Base-by-base conservation (phyloP, 2,329 filamentous ascomycete genomes). In the Colletotrichum zoysiae region DNA sequence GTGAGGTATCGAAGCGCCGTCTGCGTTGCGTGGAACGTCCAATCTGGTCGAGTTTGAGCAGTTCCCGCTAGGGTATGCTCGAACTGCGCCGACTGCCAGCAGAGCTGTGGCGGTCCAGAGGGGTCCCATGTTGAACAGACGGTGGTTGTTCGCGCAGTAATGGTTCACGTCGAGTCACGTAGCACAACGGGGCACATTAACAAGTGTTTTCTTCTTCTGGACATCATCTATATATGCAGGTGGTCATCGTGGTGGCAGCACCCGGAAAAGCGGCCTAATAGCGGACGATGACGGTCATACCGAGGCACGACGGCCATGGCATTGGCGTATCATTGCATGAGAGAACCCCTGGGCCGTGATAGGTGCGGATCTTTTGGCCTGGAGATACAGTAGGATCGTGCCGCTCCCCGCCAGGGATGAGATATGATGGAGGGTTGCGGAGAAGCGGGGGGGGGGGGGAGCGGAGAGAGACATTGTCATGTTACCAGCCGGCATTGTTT, bases 1-100 rank as follows among this genome's bases (percentile, higher is more conserved):
- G 35, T 74, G 74, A 20, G 67, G 53, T 23, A 75, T 75, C 1
- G 74, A 75, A 9, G 73, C 73, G 8, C 67, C 67, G 5, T 46
- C 38, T 0, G 67, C 55, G 2, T 38, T 70, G 8, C 1, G 38
- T 2, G 67, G 67, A 2, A 61, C 63, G 12, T 12, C 55, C 40
- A 70, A 5, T 5, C 2, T 46, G 4, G 40, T 46, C 1, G 56
- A 42, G 40, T 30, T 48, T 3, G 62, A 53, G 9, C 26, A 6
- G 44, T 18, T 59, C 9, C 33, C 23, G 11, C 42, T n/a, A 14
- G 64, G 56, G 26, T 67, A 20, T 18, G 65, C 65, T 16, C 12
- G 63, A 30, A 33, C 57, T 35, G 48, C 20, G 20, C 35, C 30
- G 9, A 59, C 59, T 16, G 63, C 48, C 0, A 70, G 63, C 35